Conservation (phyloP, 352 stramenopile species). For the Phytopythium mirpurense region DNA sequence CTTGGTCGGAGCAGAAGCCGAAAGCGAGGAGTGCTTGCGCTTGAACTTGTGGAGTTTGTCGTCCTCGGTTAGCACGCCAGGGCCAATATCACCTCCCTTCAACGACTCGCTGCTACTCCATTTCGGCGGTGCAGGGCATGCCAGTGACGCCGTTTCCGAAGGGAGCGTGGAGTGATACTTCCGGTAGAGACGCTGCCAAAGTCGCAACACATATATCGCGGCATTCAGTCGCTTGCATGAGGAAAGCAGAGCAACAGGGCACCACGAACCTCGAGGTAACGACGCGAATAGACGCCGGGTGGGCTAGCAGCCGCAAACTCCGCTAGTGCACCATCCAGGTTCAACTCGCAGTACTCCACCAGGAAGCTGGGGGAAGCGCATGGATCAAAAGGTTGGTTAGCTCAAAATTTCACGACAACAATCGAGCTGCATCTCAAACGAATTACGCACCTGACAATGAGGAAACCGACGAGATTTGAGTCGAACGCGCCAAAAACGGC, state of each 20-base stretch:
- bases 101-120: slow-evolving; percentile 48
- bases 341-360: slow-evolving; percentile 59
- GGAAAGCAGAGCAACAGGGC: neutral
- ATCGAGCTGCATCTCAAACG: neutral
- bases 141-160: slow-evolving; percentile 37
- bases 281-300: slow-evolving; percentile 59
- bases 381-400: neutral
- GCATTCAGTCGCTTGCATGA: neutral
- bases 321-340: slow-evolving; percentile 56
- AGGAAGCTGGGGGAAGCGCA: slow-evolving; percentile 36
- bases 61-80: slow-evolving; percentile 61
- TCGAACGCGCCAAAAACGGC: slow-evolving; percentile 55
- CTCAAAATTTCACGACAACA: neutral
- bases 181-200: slow-evolving; percentile 51
- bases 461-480: slow-evolving; percentile 75
- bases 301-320: slow-evolving; percentile 48
- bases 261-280: slow-evolving; percentile 57
- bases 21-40: slow-evolving; percentile 22
- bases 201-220: slow-evolving; percentile 1
- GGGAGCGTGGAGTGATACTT: slow-evolving; percentile 76
- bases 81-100: slow-evolving; percentile 44
- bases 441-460: slow-evolving; percentile 54
- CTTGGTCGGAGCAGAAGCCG: slow-evolving; percentile 7
- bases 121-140: slow-evolving; percentile 45
- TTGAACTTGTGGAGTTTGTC: slow-evolving; percentile 61